Conservation (phyloP, 1,139 yeast species). For the Magnusiomyces magnusii region DNA sequence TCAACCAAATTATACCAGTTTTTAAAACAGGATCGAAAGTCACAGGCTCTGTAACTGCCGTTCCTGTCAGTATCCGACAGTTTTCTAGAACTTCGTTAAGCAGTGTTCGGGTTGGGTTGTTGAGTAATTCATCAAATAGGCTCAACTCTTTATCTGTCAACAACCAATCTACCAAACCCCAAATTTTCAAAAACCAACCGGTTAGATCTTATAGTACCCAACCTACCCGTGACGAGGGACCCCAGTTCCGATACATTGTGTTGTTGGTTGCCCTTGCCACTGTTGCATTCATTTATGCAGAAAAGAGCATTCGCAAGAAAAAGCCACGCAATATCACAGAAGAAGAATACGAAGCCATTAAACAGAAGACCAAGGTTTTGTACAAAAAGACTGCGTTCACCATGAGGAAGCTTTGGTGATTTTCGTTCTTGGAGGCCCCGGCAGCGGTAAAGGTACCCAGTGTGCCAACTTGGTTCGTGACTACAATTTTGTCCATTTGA, state of each 20-base stretch:
- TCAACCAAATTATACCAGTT: background rate
- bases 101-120: background rate
- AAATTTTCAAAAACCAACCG: too few species aligned
- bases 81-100: background rate
- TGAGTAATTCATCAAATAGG: too few species aligned
- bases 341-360: slow-evolving; percentile 49
- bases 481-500: slow-evolving; percentile 75
- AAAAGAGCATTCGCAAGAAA: slow-evolving; percentile 44
- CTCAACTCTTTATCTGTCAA: background rate
- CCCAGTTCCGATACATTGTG: slow-evolving; percentile 31
- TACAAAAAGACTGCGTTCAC: slow-evolving; percentile 42
- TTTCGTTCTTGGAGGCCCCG: slow-evolving; percentile 75
- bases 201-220: background rate
- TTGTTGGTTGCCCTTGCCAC: slow-evolving; percentile 32
- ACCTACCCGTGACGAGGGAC: slow-evolving; percentile 22
- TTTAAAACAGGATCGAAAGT: background rate
- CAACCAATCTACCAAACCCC: background rate
- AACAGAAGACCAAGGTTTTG: slow-evolving; percentile 20
- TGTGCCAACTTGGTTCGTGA: slow-evolving; percentile 77
- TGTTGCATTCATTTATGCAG: slow-evolving; percentile 46
- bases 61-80: background rate
- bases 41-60: background rate
- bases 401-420: slow-evolving; percentile 64
- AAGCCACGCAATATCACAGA: slow-evolving; percentile 47
- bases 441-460: slow-evolving; percentile 97